phyloP scores from a whole-genome alignment of 73 alveolate genomes.

The Symbiodinium pilosum region DNA sequence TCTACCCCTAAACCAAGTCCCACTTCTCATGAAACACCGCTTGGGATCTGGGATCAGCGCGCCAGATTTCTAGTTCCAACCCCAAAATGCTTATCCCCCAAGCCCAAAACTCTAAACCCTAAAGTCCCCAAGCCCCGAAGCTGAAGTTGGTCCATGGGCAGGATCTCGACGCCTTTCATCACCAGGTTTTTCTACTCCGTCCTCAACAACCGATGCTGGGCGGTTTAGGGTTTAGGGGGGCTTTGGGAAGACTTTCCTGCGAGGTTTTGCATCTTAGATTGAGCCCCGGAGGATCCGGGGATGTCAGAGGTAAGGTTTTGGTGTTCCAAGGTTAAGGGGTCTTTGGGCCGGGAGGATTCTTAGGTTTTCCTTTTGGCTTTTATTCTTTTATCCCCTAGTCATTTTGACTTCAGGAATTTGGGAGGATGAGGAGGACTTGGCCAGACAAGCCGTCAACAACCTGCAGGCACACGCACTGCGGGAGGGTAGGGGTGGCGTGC shows the following conservation, averaged over 20 bases:
- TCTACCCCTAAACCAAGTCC: no score
- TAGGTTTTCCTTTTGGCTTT: no score
- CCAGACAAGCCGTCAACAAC: slow-evolving; percentile 88
- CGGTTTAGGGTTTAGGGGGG: no score
- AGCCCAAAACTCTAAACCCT: no score
- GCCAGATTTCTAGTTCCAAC: no score
- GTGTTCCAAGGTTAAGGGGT: not conserved
- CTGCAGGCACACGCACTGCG: slow-evolving; percentile 56
- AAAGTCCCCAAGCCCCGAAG: no score
- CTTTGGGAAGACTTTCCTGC: no score
- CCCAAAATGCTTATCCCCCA: no score
- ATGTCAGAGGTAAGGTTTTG: not conserved
- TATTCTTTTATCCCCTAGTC: no score
- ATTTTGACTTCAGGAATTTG: slow-evolving; percentile 7
- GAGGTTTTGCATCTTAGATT: not conserved
- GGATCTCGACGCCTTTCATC: slow-evolving; percentile 89
- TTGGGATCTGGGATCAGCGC: no score
- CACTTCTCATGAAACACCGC: no score
- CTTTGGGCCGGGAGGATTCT: not conserved
- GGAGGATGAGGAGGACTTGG: slow-evolving; percentile 67
- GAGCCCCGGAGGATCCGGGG: not conserved
- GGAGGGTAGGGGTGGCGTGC: no score
- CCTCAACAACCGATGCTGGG: slow-evolving; percentile 23
- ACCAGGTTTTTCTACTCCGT: slow-evolving; percentile 81
- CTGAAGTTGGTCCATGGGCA: not conserved